phyloP scores from a whole-genome alignment of 1,284 basidiomycete species.

The Omphalotus olearius region DNA sequence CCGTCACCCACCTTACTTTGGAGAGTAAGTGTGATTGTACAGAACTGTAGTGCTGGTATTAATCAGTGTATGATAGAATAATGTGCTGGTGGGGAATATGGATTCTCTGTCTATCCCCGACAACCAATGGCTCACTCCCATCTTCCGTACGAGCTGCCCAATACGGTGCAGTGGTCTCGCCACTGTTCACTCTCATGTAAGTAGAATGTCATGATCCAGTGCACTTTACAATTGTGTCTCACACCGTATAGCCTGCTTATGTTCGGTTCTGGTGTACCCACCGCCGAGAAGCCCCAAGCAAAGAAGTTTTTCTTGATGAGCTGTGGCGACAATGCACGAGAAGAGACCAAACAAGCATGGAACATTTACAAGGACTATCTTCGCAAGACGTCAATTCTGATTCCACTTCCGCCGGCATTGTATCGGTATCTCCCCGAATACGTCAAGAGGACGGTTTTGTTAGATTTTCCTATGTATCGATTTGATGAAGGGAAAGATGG shows the following conservation, averaged over 20 bases:
- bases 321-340: constrained; percentile 33
- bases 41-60: no score
- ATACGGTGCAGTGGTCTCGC: constrained; percentile 57
- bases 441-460: constrained; percentile 55
- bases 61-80: constrained; percentile 37
- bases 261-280: constrained; percentile 69
- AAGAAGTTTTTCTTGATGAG: constrained; percentile 62
- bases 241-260: constrained; percentile 44
- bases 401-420: constrained; percentile 59
- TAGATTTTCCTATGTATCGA: constrained; percentile 63
- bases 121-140: constrained; percentile 40
- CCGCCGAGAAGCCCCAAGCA: constrained; percentile 69
- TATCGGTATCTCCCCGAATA: constrained; percentile 53
- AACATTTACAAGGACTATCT: constrained; percentile 53
- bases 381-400: constrained; percentile 57
- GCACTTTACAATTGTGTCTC: background rate
- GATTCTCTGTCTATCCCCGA: constrained; percentile 58
- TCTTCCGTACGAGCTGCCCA: constrained; percentile 47
- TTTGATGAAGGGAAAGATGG: constrained; percentile 57
- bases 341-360: constrained; percentile 40
- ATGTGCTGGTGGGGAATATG: constrained; percentile 75
- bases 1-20: constrained; percentile 73
- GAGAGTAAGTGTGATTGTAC: constrained; percentile 51
- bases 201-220: constrained; percentile 17
- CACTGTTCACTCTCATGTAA: constrained; percentile 62